These are phyloP conservation scores for Parietaria judaica DNA, from an alignment of 306 rosid genomes.

Conservation along the genomic window DNA sequence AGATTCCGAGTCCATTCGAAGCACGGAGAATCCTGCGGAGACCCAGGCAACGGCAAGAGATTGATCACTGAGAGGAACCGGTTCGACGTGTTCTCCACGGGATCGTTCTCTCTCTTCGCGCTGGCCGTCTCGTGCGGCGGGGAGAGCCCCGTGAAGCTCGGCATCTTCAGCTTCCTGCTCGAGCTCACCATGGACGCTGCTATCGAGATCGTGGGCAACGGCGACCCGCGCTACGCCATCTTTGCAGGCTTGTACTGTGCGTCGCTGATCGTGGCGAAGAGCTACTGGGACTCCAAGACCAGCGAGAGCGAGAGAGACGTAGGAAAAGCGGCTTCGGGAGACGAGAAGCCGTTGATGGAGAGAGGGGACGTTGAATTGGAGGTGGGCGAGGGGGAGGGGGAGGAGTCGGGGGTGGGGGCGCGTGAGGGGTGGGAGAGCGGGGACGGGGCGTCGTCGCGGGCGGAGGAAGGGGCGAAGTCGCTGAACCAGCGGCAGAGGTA, in stretches of 20 bases:
- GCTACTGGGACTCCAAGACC: no score
- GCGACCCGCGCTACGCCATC: neutral
- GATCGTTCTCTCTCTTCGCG: neutral
- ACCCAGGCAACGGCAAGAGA: neutral
- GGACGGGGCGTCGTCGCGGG: no score
- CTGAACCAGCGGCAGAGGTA: no score
- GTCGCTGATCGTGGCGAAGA: neutral
- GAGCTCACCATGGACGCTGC: neutral
- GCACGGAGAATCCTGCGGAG: neutral
- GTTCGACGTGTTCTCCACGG: neutral
- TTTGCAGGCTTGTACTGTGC: neutral
- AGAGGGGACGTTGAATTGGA: no score
- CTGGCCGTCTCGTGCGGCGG: neutral
- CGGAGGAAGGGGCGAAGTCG: no score
- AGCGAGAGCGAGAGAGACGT: no score
- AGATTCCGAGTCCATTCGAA: neutral
- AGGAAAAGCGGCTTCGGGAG: no score
- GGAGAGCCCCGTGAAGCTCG: neutral
- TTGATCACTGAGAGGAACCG: neutral
- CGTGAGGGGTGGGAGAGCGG: no score
- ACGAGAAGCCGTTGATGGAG: no score
- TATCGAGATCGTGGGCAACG: neutral
- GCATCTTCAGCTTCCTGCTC: constrained; percentile 2
- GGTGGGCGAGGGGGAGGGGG: no score
- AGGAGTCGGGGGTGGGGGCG: no score